Conservation (phyloP, 306 rosid genomes). For the Quercus variabilis region DNA sequence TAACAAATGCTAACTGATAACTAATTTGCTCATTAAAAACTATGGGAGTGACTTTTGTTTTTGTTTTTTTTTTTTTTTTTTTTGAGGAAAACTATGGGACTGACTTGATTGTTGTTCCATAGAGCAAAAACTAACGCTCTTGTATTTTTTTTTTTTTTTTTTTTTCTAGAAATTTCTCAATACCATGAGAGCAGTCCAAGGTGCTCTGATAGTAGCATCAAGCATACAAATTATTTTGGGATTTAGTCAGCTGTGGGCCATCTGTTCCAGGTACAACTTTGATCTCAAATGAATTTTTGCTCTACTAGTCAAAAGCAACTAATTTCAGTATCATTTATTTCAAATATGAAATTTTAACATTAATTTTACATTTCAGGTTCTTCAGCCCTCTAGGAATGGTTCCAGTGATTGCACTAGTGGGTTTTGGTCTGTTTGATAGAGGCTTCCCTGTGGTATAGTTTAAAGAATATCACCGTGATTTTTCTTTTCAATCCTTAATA, state of each 20-base stretch:
- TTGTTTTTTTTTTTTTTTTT: no score
- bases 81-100: background rate
- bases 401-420: constrained; percentile 90
- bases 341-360: background rate
- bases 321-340: background rate
- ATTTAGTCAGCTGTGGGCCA: constrained; percentile 95
- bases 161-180: constrained; percentile 71
- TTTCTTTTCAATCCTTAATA: background rate
- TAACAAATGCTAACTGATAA: background rate
- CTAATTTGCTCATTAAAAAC: background rate
- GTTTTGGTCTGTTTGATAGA: constrained; percentile 94
- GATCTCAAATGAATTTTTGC: background rate
- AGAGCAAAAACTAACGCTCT: constrained; percentile 7
- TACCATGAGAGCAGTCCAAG: constrained; percentile 97
- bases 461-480: background rate
- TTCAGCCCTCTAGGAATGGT: constrained; percentile 99
- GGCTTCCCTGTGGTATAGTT: constrained; percentile 92
- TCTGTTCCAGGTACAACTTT: constrained; percentile 77
- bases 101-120: background rate
- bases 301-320: background rate
- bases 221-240: constrained; percentile 94
- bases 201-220: constrained; percentile 84
- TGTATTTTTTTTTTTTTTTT: background rate
- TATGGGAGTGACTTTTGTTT: background rate
- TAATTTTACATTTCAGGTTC: constrained; percentile 49